phyloP scores from a whole-genome alignment of 257 asterid genomes.

The Solanum medicagineum region DNA sequence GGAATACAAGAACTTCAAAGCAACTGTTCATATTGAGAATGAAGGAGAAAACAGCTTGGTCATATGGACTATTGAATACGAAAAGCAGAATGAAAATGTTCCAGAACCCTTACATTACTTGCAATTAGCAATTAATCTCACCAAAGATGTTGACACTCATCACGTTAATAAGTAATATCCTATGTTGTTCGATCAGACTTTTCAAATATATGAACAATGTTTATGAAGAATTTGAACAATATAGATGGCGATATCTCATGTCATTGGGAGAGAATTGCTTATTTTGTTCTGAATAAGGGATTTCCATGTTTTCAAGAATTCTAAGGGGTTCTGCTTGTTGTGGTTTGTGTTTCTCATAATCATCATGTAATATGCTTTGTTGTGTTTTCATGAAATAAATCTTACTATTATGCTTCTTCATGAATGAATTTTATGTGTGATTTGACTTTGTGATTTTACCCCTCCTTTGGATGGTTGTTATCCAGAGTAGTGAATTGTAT shows the following conservation, averaged over 20 bases:
- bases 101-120: background rate
- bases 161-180: background rate
- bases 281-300: background rate
- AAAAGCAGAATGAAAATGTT: background rate
- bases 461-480: too few relatives aligned
- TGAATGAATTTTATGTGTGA: background rate
- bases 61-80: constrained; percentile 9
- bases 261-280: background rate
- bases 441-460: background rate
- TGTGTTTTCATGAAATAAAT: background rate
- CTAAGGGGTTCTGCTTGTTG: background rate
- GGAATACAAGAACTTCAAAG: background rate
- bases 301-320: background rate
- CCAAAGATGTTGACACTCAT: background rate
- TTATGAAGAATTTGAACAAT: background rate
- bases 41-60: background rate
- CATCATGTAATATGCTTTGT: background rate
- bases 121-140: background rate
- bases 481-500: too few relatives aligned
- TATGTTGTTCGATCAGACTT: background rate
- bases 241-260: too few relatives aligned
- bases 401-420: background rate
- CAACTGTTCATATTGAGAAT: constrained; percentile 3
- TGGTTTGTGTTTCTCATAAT: background rate
- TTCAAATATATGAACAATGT: background rate